Conservation (phyloP, 129 eudicot species). For the Apium graveolens region DNA sequence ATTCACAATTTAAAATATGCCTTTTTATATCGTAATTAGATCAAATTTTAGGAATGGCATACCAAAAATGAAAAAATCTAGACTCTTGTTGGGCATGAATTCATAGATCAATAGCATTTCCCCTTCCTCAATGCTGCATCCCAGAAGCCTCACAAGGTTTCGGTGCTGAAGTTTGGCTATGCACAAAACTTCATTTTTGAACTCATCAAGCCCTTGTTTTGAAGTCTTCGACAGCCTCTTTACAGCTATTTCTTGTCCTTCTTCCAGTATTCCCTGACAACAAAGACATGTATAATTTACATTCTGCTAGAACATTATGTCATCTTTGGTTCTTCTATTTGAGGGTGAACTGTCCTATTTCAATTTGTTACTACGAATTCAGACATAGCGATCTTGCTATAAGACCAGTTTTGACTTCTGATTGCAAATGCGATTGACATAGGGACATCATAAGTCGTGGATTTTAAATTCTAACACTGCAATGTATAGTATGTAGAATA, state of each 20-base stretch:
- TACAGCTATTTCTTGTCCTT: slow-evolving; percentile 26
- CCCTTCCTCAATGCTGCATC: slow-evolving; percentile 24
- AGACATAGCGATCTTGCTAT: neutral
- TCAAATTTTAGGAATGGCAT: neutral
- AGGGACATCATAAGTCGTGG: neutral
- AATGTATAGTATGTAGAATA: neutral
- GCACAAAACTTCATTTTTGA: slow-evolving; percentile 27
- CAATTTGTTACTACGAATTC: neutral
- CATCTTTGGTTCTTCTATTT: no score
- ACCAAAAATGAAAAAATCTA: slow-evolving; percentile 26
- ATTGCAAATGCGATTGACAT: no score
- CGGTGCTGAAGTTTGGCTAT: slow-evolving; percentile 29
- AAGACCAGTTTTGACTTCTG: neutral
- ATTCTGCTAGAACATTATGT: neutral
- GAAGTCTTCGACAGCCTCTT: slow-evolving; percentile 22
- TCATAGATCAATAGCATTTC: slow-evolving; percentile 28
- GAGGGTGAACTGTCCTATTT: no score
- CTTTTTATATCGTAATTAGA: neutral
- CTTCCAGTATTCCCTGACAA: neutral
- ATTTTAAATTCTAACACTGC: neutral
- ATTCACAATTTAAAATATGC: neutral
- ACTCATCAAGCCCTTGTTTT: slow-evolving; percentile 23
- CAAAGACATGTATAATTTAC: neutral
- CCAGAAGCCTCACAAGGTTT: slow-evolving; percentile 31
- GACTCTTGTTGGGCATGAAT: slow-evolving; percentile 25